Evolutionary conservation across 1,139 yeast species (phyloP), one percentile per base, ranked within the genome.

Genomic region (Suhomyces wounanorum): DNA sequence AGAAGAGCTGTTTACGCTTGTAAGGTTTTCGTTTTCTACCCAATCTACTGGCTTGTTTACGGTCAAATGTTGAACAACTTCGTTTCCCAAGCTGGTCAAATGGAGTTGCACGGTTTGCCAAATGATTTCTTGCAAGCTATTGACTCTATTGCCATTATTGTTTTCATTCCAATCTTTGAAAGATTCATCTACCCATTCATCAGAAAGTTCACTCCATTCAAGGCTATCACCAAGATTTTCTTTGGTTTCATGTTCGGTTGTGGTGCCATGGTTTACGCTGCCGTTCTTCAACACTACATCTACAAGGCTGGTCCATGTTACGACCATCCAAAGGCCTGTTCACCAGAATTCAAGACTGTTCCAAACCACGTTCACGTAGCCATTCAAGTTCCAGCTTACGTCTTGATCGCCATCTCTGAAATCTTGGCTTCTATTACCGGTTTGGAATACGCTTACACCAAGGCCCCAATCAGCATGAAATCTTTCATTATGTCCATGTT

Each of bases 231-330:
- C 53, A 83, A 89, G 67, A 90, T 91, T 59, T 77, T 80, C 63
- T 74, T 77, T 57, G 97, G 97, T 11, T 90, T 90, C 73, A 68
- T 85, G 68, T 75, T 88, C 52, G 91, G 86, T 49, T 69, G 91
- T 7, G 62, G 78, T 40, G 80, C 96, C 39, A 87, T 88, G 85
- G 80, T 84, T 35, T 84, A 87, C 64, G 95, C 96, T 50, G 94
- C 96, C 14, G 84, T 88, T 41, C 78, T 89, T 57, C 97, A 91
- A 72, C 82, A 84, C 64, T 75, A 74, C 63, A 84, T 91, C 56
- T 90, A 90, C 72, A 65, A 70, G 45, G 75, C 88, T 8, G 90
- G 90, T 21, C 94, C 95, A 52, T 89, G 96, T 78, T 89, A 84
- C 59, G 81, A 84, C 54, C 58, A 63, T 49, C 92, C 95, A 42